Evolutionary conservation across 352 stramenopile species (phyloP).

Genomic region (Pythium angustatum): DNA sequence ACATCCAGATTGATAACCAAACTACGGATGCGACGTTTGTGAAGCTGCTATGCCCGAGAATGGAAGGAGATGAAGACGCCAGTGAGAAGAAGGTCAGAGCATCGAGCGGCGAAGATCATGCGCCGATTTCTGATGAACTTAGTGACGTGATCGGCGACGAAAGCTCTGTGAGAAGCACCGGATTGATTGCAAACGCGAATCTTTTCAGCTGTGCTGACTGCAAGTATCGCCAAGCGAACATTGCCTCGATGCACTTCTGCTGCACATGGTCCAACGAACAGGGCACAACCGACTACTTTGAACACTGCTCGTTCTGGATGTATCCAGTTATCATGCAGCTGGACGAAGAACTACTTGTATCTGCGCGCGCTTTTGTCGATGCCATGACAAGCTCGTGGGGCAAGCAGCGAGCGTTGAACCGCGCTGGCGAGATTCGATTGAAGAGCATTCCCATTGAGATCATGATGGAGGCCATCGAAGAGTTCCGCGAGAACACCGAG

Average conservation of each 20-base stretch:
- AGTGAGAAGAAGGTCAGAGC: conserved; percentile 30
- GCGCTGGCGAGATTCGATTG: conserved; percentile 72
- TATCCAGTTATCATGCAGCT: conserved; percentile 83
- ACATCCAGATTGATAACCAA: conserved; percentile 89
- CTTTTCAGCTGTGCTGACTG: conserved; percentile 86
- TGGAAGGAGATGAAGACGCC: conserved; percentile 52
- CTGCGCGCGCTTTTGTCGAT: conserved; percentile 73
- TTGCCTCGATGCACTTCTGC: conserved; percentile 86
- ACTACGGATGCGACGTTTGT: conserved; percentile 82
- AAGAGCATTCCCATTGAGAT: conserved; percentile 84
- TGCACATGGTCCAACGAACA: conserved; percentile 90
- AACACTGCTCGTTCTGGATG: conserved; percentile 88
- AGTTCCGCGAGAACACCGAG: conserved; percentile 79
- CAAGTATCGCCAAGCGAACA: conserved; percentile 74
- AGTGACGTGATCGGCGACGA: conserved; percentile 27
- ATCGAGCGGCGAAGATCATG: conserved; percentile 31
- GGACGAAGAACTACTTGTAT: conserved; percentile 83
- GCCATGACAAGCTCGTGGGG: conserved; percentile 61
- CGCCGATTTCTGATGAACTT: conserved; percentile 14
- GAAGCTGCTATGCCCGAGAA: conserved; percentile 78
- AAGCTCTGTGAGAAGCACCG: conserved; percentile 29
- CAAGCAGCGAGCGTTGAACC: conserved; percentile 66
- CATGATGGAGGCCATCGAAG: conserved; percentile 68
- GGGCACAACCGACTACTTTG: conserved; percentile 87
- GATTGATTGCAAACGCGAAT: conserved; percentile 60